Base-by-base conservation (phyloP, 192 early-diverging fungal species). In the Chytriomyces confervae region DNA sequence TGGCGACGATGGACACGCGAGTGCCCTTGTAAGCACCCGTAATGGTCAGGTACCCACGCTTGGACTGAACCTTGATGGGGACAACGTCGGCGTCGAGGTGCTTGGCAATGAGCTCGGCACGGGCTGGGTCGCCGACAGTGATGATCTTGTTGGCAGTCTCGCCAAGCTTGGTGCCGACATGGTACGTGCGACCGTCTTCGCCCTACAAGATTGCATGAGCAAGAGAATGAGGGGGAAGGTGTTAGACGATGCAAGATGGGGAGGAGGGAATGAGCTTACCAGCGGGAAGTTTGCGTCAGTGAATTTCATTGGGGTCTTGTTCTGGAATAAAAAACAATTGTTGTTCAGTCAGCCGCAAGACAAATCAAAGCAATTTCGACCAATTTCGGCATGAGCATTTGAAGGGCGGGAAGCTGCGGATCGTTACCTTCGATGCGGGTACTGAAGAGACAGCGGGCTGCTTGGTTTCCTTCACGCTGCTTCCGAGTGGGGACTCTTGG, bases 121-220 rank as follows among this genome's bases (percentile, higher is more conserved):
- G 88, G 62, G 87, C 83, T 6, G 88, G 90, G 81, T 97, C 94
- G 45, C 95, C 95, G 43, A 97, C 96, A 0, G 94, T 95, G 61
- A 96, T 61, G 44, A 97, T 90, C 65, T 94, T 88, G 86, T 96
- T 95, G 20, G 94, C 93, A 8, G 95, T 79, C 79, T 97, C 91
- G 11, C 94, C 95, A 45, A 69, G 73, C 70, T 90, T 91, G 8
- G 91, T 83, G 77, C 90, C 93, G 24, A 97, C 85, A 76, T 97
- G 95, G 83, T 96, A 95, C 18, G 94, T 94, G 29, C 91, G 83
- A 61, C 93, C 93, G 51, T 92, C 88, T 27, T 72, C 80, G 75
- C 92, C 92, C 78, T 87, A 80, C n/a, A 94, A 94, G 53, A 57
- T 57, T 57, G 53, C 20, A 57, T 13, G 20, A 20, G 53, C 53